These are phyloP conservation scores for Diphasiastrum complanatum DNA, from an alignment of 83 land plant genomes.

Conservation along the genomic window DNA sequence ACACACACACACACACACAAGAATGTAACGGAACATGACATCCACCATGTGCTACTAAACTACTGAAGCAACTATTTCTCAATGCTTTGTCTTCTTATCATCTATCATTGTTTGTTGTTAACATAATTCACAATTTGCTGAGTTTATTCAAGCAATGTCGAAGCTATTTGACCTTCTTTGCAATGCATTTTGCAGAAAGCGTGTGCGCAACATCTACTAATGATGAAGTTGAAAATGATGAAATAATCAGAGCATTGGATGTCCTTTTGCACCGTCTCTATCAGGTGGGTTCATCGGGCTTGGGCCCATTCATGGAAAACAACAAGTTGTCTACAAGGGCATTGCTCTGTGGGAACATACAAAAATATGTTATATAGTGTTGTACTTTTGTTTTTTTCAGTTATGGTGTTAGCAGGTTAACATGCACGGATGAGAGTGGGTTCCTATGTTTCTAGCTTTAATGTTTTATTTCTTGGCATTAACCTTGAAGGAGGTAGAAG, in stretches of 20 bases:
- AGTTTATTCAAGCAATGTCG: background rate
- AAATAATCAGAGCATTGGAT: slow-evolving; percentile 35
- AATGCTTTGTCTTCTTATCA: too few relatives aligned
- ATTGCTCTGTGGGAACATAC: slow-evolving; percentile 42
- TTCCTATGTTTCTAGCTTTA: slow-evolving; percentile 86
- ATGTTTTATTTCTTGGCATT: slow-evolving; percentile 41
- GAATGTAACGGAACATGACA: too few relatives aligned
- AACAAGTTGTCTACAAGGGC: slow-evolving; percentile 48
- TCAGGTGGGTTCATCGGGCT: slow-evolving; percentile 90
- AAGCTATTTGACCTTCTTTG: slow-evolving; percentile 40
- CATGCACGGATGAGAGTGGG: slow-evolving; percentile 31
- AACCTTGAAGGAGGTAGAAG: too few relatives aligned
- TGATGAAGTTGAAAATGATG: slow-evolving; percentile 47
- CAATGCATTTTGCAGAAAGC: slow-evolving; percentile 38
- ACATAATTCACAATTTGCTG: background rate
- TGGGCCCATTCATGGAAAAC: slow-evolving; percentile 58
- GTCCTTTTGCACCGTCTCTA: slow-evolving; percentile 58
- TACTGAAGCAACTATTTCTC: too few relatives aligned
- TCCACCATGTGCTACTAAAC: too few relatives aligned
- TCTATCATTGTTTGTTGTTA: too few relatives aligned
- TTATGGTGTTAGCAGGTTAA: slow-evolving; percentile 24
- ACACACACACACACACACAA: too few relatives aligned
- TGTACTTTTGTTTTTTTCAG: slow-evolving; percentile 35
- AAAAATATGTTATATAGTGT: slow-evolving; percentile 47
- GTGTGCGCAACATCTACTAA: slow-evolving; percentile 38